Evolutionary conservation across 352 stramenopile species (phyloP).

Genomic region (Phytopythium vexans): DNA sequence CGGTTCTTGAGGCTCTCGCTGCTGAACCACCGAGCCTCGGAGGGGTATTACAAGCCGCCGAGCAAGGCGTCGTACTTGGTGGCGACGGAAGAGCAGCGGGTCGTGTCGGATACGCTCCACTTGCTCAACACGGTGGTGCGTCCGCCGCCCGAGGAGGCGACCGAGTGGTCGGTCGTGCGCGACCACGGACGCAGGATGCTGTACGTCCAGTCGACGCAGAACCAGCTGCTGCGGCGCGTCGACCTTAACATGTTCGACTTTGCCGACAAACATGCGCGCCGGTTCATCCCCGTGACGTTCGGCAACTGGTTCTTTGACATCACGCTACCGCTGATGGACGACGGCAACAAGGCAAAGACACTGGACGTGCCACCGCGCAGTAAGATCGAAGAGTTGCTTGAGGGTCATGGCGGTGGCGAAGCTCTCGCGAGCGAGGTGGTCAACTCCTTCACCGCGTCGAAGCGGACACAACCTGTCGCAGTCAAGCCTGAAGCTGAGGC

Average conservation of each 20-base stretch:
- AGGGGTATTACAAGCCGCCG: constrained; percentile 32
- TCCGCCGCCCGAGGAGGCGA: constrained; percentile 39
- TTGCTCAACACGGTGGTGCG: constrained; percentile 65
- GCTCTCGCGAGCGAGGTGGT: neutral
- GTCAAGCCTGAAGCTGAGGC: too few species aligned
- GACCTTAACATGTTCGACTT: constrained; percentile 64
- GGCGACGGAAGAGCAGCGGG: constrained; percentile 51
- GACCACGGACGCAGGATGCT: constrained; percentile 59
- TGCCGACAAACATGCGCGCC: constrained; percentile 26
- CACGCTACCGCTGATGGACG: constrained; percentile 35
- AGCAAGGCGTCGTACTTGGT: constrained; percentile 39
- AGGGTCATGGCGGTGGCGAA: neutral
- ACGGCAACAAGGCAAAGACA: constrained; percentile 36
- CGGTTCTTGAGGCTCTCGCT: constrained; percentile 67
- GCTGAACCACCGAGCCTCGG: constrained; percentile 41
- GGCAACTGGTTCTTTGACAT: constrained; percentile 67
- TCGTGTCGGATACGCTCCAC: constrained; percentile 53
- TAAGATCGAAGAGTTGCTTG: constrained; percentile 34
- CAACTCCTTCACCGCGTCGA: too few species aligned
- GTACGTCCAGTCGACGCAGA: constrained; percentile 70
- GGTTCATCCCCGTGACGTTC: constrained; percentile 54
- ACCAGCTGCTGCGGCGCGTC: constrained; percentile 61
- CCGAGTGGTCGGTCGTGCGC: constrained; percentile 68
- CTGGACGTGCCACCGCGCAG: constrained; percentile 59
- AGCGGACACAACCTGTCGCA: too few species aligned